Evolutionary conservation across 306 rosid genomes (phyloP), one percentile per base, ranked within the genome.

Genomic region (Sicyos edulis): DNA sequence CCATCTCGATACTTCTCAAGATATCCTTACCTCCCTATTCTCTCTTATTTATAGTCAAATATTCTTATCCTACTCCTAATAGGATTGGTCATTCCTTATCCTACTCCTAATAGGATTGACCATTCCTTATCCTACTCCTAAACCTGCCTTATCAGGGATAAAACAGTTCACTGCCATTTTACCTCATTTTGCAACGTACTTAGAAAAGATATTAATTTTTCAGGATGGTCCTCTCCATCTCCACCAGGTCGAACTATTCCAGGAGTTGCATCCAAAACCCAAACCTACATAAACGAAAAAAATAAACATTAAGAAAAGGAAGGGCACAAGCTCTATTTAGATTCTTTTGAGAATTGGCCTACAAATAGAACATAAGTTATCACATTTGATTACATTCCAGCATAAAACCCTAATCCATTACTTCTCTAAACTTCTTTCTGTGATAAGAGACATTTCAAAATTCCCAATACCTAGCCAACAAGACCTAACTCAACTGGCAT

Each of bases 191-290:
- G 96, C 73, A 93, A 82, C 56, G 83, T 81, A 66, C 75, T 88
- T 45, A 90, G 81, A 44, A 93, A 84, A 54, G 95, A 87, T 84
- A 93, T 90, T 74, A 93, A 85, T 78, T 88, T 91, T 75, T 79
- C 92, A 26, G 97, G 98, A 85, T 90, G 98, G 80, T 90, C 98
- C 52, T 93, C 98, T 79, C 98, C 98, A 76, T 88, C 87, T 78
- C 96, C 95, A 77, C 96, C 95, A 29, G 96, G 85, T 77, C 89
- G 80, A 85, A 90, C 89, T 76, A 78, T 90, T 77, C 98, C 97
- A 7, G 97, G 98, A 44, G 92, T 93, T 29, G 96, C 93, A 86
- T 93, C 98, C 59, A 93, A 86, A 81, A 85, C 78, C 98, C 98
- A 93, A 17, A 88, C 97, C 98, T 92, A 70, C 42, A 79, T 66